These are phyloP conservation scores for Agastache rugosa DNA, from an alignment of 257 asterid species.

Conservation along the genomic window DNA sequence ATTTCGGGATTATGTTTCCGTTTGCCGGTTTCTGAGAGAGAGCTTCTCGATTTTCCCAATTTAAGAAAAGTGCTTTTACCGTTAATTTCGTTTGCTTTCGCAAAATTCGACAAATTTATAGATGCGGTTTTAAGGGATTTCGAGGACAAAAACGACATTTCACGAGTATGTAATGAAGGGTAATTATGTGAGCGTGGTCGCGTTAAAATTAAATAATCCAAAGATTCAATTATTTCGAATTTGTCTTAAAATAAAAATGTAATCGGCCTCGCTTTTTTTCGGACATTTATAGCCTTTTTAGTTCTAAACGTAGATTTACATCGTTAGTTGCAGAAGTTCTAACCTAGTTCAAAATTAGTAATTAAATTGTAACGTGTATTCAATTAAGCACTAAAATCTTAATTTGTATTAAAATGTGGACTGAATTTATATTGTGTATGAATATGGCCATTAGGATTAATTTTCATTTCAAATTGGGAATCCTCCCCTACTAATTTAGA, in stretches of 20 bases:
- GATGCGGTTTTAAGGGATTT: not conserved
- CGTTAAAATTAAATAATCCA: not conserved
- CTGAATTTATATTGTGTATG: too few relatives aligned
- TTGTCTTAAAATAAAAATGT: not conserved
- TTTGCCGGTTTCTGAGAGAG: slow-evolving; percentile 12
- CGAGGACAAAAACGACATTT: slow-evolving; percentile 32
- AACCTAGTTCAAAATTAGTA: too few relatives aligned
- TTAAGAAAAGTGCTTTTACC: slow-evolving; percentile 28
- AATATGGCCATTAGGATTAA: too few relatives aligned
- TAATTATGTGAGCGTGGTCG: slow-evolving; percentile 23
- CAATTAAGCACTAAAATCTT: too few relatives aligned
- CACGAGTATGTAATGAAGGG: not conserved
- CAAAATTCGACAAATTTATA: slow-evolving; percentile 16
- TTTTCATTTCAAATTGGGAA: too few relatives aligned
- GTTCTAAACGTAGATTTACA: not conserved
- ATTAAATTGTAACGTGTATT: too few relatives aligned
- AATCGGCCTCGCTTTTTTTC: too few relatives aligned
- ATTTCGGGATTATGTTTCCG: slow-evolving; percentile 18
- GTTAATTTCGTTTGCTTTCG: slow-evolving; percentile 51
- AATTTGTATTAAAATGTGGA: too few relatives aligned
- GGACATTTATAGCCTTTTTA: not conserved
- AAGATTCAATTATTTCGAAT: slow-evolving; percentile 14
- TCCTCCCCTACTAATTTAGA: too few relatives aligned
- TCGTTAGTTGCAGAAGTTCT: not conserved
- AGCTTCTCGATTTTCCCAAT: not conserved